phyloP scores from a whole-genome alignment of 768 basidiomycete species.

The Nidularia sp. region DNA sequence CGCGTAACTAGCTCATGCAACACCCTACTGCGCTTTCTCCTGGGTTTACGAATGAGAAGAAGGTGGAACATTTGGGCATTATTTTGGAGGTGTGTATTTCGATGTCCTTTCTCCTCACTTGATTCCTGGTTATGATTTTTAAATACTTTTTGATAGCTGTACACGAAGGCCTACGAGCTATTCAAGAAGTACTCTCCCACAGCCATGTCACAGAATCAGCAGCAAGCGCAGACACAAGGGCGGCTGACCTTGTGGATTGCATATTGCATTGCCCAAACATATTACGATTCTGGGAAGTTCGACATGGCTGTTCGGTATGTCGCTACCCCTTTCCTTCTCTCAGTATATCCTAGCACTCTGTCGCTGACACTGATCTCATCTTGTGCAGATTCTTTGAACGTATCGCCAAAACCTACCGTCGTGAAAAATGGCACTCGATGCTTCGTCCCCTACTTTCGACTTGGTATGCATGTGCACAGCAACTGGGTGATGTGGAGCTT shows the following conservation, averaged over 20 bases:
- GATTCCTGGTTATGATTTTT: neutral
- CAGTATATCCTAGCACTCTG: neutral
- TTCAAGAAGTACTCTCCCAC: slow-evolving; percentile 73
- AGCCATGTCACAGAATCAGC: slow-evolving; percentile 17
- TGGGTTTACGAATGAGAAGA: slow-evolving; percentile 85
- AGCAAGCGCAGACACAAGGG: slow-evolving; percentile 47
- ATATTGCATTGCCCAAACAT: slow-evolving; percentile 83
- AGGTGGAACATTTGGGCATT: slow-evolving; percentile 82
- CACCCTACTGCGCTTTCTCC: slow-evolving; percentile 43
- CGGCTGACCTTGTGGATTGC: slow-evolving; percentile 90
- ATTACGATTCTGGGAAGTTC: slow-evolving; percentile 74
- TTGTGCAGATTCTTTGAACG: slow-evolving; percentile 81
- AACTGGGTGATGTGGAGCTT: slow-evolving; percentile 71
- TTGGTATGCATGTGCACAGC: slow-evolving; percentile 83
- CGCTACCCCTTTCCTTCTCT: neutral
- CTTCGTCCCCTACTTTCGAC: slow-evolving; percentile 69
- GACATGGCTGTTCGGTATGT: slow-evolving; percentile 83
- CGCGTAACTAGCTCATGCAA: slow-evolving; percentile 19
- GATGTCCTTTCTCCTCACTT: neutral
- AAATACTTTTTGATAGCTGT: slow-evolving; percentile 51
- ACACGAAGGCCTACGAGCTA: slow-evolving; percentile 90
- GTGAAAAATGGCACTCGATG: slow-evolving; percentile 77
- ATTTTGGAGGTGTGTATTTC: slow-evolving; percentile 68
- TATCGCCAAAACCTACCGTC: slow-evolving; percentile 84
- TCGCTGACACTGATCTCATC: neutral